Evolutionary conservation across 2,329 filamentous ascomycete species (phyloP).

Genomic region (Fusarium redolens): DNA sequence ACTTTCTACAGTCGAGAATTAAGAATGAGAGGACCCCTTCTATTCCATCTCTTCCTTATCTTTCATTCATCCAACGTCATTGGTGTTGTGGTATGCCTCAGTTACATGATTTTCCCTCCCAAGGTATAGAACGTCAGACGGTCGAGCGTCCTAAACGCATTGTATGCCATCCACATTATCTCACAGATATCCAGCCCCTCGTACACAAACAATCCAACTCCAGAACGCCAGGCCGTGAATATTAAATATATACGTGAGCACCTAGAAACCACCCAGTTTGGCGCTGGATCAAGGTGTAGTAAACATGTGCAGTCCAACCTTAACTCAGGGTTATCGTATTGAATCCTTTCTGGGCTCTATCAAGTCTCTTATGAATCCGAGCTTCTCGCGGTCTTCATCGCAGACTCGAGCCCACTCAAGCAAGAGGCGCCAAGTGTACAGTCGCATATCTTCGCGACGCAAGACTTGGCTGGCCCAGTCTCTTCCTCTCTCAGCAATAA

Average conservation of each 20-base stretch:
- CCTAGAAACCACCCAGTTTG: not conserved
- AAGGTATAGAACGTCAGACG: constrained; percentile 8
- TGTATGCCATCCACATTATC: constrained; percentile 28
- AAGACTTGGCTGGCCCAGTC: constrained; percentile 72
- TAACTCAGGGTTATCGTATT: constrained; percentile 13
- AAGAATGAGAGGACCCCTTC: constrained; percentile 26
- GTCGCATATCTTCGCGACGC: constrained; percentile 72
- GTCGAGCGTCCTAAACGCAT: not conserved
- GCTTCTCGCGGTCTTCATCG: constrained; percentile 56
- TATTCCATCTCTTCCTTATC: constrained; percentile 15
- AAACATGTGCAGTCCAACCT: constrained; percentile 11
- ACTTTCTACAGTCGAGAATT: constrained; percentile 22
- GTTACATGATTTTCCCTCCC: constrained; percentile 8
- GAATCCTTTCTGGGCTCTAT: constrained; percentile 33
- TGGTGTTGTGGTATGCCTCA: constrained; percentile 17
- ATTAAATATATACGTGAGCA: constrained; percentile 39
- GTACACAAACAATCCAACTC: constrained; percentile 29
- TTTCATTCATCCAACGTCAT: constrained; percentile 19
- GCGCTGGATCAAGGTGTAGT: constrained; percentile 12
- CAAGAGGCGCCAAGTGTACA: constrained; percentile 72
- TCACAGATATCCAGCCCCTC: constrained; percentile 12
- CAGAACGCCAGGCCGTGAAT: constrained; percentile 44
- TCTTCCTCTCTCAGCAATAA: constrained; percentile 69
- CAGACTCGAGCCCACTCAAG: constrained; percentile 67
- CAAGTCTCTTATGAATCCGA: constrained; percentile 60